Evolutionary conservation across 2,329 filamentous ascomycete genomes (phyloP), one percentile per base, ranked within the genome.

Genomic region (Epichloe elymi): DNA sequence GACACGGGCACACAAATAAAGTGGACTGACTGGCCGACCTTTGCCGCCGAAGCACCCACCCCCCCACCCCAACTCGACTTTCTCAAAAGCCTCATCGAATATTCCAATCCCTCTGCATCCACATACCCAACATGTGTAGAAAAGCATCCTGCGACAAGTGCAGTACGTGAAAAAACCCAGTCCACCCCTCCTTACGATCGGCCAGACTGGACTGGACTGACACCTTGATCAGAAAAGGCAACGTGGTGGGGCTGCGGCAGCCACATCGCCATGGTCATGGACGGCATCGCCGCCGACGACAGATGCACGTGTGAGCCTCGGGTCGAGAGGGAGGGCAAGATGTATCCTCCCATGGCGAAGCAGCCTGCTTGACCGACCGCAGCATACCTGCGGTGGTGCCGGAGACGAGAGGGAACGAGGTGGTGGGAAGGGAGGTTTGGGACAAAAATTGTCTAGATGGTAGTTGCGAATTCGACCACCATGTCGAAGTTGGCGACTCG

Each of bases 281-380:
- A 82, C 63, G 60, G 64, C 26, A 64, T 86, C 42, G 73, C 80
- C 4, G 67, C 71, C 37, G 65, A 70, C 5, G 72, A 86, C 40
- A 77, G 82, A 67, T 88, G 85, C 70, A 71, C 69, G 23, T 88
- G 84, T 63, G 70, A 74, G 58, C 83, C 83, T 30, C 77, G 78
- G 61, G 70, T 85, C 55, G 75, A 80, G 60, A 70, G 72, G 40
- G 74, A 78, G 51, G 81, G 80, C 44, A 78, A 76, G 59, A 59
- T 74, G 60, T 86, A 85, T 60, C 83, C 83, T 53, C 82, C 82
- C 30, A 83, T 78, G 74, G 80, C 74, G 4, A 67, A 65, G 38
- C 63, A 65, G 58, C 61, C 68, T 33, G 42, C 42, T 20, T 46
- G 44, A 46, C 15, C 23, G 44, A 46, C 15, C 23, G 23, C 3